A percentile compares a stretch with the other conserved stretches of the same genome.
Evolutionary conservation across 2,329 filamentous ascomycete genomes (phyloP).

Genomic region (Aspergillus puulaauensis): DNA sequence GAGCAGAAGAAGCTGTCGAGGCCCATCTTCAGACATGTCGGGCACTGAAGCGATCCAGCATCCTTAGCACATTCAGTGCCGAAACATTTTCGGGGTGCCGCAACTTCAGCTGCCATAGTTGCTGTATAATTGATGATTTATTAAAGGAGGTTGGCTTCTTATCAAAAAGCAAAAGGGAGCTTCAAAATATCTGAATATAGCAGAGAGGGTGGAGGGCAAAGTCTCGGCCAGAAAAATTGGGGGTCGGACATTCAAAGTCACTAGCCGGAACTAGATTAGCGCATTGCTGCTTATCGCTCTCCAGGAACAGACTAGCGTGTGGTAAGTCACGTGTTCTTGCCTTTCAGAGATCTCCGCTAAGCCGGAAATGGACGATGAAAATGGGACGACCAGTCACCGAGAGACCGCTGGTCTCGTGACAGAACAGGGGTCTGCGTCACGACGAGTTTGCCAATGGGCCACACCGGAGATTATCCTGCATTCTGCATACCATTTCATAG

Average conservation of each 20-base stretch:
- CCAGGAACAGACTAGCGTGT: not conserved
- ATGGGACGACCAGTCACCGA: not conserved
- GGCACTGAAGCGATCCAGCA: slow-evolving; percentile 84
- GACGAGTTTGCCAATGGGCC: slow-evolving; percentile 1
- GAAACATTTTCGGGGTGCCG: slow-evolving; percentile 57
- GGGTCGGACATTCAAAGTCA: not conserved
- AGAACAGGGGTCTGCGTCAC: not conserved
- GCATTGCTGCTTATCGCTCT: not conserved
- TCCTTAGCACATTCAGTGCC: slow-evolving; percentile 84
- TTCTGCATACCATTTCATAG: not conserved
- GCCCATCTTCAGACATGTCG: slow-evolving; percentile 87
- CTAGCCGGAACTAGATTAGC: slow-evolving; percentile 3
- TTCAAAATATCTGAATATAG: not conserved
- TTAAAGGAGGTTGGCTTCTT: not conserved
- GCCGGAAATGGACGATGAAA: not conserved
- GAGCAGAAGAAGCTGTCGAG: slow-evolving; percentile 96
- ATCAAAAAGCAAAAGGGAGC: not conserved
- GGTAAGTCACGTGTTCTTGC: not conserved
- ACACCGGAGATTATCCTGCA: not conserved
- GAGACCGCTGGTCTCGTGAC: not conserved
- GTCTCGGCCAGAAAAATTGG: slow-evolving; percentile 3
- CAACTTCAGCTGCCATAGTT: slow-evolving; percentile 31
- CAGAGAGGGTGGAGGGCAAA: not conserved
- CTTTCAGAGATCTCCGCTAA: not conserved
- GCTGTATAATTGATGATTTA: not conserved